Evolutionary conservation across 805 yeast genomes (phyloP), one percentile per base, ranked within the genome.

Genomic region (Torulaspora indica): DNA sequence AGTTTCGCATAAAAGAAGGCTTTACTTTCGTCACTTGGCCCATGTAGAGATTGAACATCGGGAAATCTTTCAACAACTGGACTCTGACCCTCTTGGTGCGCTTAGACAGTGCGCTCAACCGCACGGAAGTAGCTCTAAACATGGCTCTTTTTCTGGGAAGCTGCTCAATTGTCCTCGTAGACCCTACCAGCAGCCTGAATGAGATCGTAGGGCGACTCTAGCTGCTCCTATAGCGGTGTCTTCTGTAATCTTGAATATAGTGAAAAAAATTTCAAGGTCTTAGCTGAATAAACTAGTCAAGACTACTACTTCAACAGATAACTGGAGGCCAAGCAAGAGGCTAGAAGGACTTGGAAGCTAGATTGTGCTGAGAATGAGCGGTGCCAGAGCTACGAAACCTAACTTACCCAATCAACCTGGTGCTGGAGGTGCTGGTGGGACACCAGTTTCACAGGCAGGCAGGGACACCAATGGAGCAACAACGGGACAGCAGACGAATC

Each of bases 1-100:
- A 77, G 66, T 85, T 86, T 59, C 91, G 78, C 96, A 89, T 89
- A 49, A 77, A 71, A 17, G 88, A 85, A 24, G 95, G 89, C 49
- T 78, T 74, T 14, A 89, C 96, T 28, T 75, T 70, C 23, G 83
- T 73, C 35, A 89, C 73, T 67, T 89, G 83, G 28, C 96, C 96
- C 48, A 68, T 70, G 17, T 27, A 45, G 10, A 68, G 68, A 15
- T 95, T 95, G 44, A 82, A 65, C 10, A 74, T 74, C 24, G 79
- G 77, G 58, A 78, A 74, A 56, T 85, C 85, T 56, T 71, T 75
- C 47, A 86, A 70, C n/a, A 88, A 69, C 68, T 89, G 96, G 10
- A 89, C 89, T 29, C 75, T 70, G 40, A 86, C 78, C 54, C 77
- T 75, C 49, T 75, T 70, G 34, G 67, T 73, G 58, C 76, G 75